These are phyloP conservation scores for Pleurostoma richardsiae DNA, from an alignment of 2,329 filamentous ascomycete species.

Conservation along the genomic window DNA sequence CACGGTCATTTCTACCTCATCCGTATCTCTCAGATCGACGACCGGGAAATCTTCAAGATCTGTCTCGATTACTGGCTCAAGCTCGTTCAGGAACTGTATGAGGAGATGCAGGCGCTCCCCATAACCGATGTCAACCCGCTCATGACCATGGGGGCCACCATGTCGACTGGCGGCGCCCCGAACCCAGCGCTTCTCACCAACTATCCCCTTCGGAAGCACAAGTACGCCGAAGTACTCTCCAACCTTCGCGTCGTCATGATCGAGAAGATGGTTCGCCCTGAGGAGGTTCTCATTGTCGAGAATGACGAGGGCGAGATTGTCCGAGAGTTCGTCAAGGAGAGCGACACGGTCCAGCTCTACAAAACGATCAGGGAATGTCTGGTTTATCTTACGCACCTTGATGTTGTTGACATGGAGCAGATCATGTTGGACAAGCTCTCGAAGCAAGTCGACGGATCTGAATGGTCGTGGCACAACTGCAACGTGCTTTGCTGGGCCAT, in stretches of 20 bases:
- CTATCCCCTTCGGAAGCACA: conserved; percentile 94
- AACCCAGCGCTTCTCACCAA: conserved; percentile 81
- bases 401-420: conserved; percentile 93
- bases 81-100: conserved; percentile 93
- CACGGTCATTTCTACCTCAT: conserved; percentile 98
- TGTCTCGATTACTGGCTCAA: conserved; percentile 99
- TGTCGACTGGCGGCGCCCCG: conserved; percentile 76
- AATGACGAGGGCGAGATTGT: conserved; percentile 99
- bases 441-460: conserved; percentile 86
- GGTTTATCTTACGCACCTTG: conserved; percentile 94
- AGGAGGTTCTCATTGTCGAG: conserved; percentile 98
- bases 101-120: conserved; percentile 96
- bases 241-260: conserved; percentile 98
- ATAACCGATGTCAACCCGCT: conserved; percentile 91
- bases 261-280: conserved; percentile 97
- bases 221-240: conserved; percentile 89
- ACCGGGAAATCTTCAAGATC: conserved; percentile 99
- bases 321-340: conserved; percentile 98
- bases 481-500: conserved; percentile 99
- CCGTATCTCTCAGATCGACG: conserved; percentile 96
- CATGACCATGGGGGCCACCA: conserved; percentile 67
- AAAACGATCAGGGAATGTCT: conserved; percentile 97
- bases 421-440: conserved; percentile 99
- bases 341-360: conserved; percentile 97
- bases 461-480: conserved; percentile 99